Percentiles rank a stretch among this genome's conserved stretches.
Conservation (phyloP, 78 protist species). For the Dictyostelium brefeldianum region DNA sequence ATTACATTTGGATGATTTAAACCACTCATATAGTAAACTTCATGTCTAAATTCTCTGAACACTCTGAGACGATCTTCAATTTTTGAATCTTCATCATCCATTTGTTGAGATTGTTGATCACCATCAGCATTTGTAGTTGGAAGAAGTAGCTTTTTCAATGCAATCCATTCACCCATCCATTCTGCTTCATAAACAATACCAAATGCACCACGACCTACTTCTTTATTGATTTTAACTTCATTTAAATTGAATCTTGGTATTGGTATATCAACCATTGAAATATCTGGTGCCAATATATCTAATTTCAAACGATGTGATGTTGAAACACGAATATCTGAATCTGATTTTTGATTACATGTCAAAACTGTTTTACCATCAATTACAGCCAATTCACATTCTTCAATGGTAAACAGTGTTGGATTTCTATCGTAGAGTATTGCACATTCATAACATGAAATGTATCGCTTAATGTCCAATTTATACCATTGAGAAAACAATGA, state of each 20-base stretch:
- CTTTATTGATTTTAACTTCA: constrained; percentile 56
- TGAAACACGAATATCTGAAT: not conserved
- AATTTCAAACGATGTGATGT: constrained; percentile 49
- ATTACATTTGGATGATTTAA: constrained; percentile 78
- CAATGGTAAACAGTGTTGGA: constrained; percentile 74
- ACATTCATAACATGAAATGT: constrained; percentile 76
- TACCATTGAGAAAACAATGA: constrained; percentile 80
- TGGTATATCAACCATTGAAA: constrained; percentile 84
- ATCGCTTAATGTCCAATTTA: constrained; percentile 73
- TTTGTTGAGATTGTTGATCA: not conserved
- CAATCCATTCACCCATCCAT: constrained; percentile 64
- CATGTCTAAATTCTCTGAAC: constrained; percentile 81
- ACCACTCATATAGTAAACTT: constrained; percentile 66
- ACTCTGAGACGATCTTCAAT: constrained; percentile 66
- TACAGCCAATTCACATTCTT: constrained; percentile 75
- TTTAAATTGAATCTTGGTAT: constrained; percentile 57
- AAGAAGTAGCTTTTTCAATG: constrained; percentile 66
- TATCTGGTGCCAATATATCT: constrained; percentile 77
- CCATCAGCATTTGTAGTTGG: not conserved
- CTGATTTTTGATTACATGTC: constrained; percentile 49
- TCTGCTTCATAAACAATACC: constrained; percentile 83
- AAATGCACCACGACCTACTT: constrained; percentile 85
- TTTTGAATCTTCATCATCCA: not conserved
- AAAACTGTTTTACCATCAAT: constrained; percentile 77
- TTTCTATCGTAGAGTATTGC: constrained; percentile 44